A percentile compares a stretch with the other conserved stretches of the same genome.
phyloP scores from a whole-genome alignment of 2,329 filamentous ascomycete species.

The Calonectria pteridis region DNA sequence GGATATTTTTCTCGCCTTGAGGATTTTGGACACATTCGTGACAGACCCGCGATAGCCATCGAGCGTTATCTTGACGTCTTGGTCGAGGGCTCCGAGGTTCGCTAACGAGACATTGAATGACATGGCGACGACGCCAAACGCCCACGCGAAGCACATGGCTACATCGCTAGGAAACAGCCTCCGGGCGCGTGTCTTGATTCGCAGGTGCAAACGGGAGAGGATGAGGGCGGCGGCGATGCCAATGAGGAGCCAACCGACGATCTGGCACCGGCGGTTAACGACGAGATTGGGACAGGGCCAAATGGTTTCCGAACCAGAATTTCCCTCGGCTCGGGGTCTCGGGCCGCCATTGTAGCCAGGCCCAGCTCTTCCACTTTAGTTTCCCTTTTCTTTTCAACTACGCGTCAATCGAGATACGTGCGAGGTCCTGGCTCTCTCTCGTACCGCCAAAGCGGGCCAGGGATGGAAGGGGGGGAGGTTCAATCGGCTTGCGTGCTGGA shows the following conservation, averaged over 20 bases:
- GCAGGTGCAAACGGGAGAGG: not conserved
- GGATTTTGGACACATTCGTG: not conserved
- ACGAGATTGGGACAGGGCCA: not conserved
- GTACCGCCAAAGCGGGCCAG: not conserved
- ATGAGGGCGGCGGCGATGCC: not conserved
- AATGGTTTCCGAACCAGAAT: not conserved
- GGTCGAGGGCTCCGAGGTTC: not conserved
- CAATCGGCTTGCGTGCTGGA: not conserved
- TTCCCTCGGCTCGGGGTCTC: not conserved
- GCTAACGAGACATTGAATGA: not conserved
- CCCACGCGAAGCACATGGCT: not conserved
- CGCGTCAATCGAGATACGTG: not conserved
- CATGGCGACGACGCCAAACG: not conserved
- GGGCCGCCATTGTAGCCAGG: not conserved
- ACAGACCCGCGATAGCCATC: not conserved
- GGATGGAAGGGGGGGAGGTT: not conserved
- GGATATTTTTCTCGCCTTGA: not conserved
- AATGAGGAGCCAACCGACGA: not conserved
- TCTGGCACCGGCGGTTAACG: not conserved
- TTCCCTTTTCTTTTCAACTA: not conserved
- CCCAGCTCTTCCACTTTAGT: not conserved
- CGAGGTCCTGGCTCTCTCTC: not conserved
- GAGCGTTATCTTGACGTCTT: not conserved
- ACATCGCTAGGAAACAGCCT: not conserved
- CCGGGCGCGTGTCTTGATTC: not conserved